Conservation (phyloP, 345 rosid genomes). For the Laguncularia racemosa region DNA sequence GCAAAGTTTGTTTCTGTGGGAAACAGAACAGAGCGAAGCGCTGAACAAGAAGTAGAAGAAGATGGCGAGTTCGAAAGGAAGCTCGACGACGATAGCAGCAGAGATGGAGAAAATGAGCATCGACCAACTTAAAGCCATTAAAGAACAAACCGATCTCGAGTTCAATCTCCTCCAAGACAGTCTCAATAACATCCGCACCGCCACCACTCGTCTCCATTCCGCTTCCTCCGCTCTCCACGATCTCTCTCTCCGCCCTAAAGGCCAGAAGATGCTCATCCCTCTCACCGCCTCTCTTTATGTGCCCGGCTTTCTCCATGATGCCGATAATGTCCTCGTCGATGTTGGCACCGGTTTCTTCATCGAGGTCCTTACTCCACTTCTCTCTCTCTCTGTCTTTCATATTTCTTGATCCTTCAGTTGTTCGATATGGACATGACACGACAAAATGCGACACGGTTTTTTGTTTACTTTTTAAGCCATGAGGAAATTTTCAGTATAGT, state of each 20-base stretch:
- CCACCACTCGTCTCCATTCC: conserved; percentile 71
- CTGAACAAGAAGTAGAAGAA: background rate
- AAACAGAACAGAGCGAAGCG: background rate
- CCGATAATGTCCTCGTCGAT: conserved; percentile 77
- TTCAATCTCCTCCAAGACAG: conserved; percentile 93
- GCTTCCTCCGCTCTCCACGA: conserved; percentile 80
- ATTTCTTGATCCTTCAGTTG: too few relatives aligned
- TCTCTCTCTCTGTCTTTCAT: background rate
- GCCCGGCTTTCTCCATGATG: conserved; percentile 77
- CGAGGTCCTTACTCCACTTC: conserved; percentile 39
- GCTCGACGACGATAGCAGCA: conserved; percentile 22
- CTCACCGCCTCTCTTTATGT: conserved; percentile 92
- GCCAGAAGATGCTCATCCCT: conserved; percentile 83
- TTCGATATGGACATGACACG: too few relatives aligned
- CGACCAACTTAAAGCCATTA: conserved; percentile 79
- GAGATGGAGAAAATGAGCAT: conserved; percentile 80
- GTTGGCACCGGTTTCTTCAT: conserved; percentile 98
- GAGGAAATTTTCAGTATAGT: too few relatives aligned
- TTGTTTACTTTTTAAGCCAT: too few relatives aligned
- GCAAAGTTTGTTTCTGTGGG: background rate
- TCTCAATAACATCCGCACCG: conserved; percentile 91
- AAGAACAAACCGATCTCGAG: conserved; percentile 85
- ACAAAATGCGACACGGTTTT: too few relatives aligned
- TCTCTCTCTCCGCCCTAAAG: conserved; percentile 73
- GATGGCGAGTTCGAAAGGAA: conserved; percentile 20